These are phyloP conservation scores for Nakazawaea molendinolei DNA, from an alignment of 805 yeast species.

Conservation along the genomic window DNA sequence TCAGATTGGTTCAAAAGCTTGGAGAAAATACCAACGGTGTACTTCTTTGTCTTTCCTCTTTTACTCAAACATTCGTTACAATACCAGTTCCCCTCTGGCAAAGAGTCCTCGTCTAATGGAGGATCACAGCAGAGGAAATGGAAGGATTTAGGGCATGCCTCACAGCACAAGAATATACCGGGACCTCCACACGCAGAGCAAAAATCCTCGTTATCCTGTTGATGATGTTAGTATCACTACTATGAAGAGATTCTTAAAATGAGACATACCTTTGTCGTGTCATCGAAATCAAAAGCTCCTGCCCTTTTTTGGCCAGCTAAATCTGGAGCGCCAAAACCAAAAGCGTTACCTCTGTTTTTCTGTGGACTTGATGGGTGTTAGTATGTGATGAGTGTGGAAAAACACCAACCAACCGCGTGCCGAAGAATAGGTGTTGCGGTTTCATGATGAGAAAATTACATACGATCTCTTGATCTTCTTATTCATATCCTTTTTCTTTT, in stretches of 20 bases:
- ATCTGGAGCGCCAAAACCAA: slow-evolving; percentile 32
- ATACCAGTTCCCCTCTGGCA: slow-evolving; percentile 89
- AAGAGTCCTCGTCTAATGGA: slow-evolving; percentile 63
- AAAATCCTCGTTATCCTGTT: slow-evolving; percentile 66
- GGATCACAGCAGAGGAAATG: slow-evolving; percentile 91
- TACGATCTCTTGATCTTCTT: slow-evolving; percentile 12
- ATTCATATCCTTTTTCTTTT: neutral
- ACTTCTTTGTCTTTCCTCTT: slow-evolving; percentile 15
- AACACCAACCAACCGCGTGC: neutral
- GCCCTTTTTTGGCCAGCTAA: slow-evolving; percentile 27
- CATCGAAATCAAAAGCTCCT: slow-evolving; percentile 21
- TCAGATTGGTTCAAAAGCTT: slow-evolving; percentile 55
- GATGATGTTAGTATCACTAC: slow-evolving; percentile 3
- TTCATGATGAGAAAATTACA: neutral
- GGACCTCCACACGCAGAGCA: slow-evolving; percentile 88
- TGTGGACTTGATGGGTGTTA: slow-evolving; percentile 9
- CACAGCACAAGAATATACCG: slow-evolving; percentile 91
- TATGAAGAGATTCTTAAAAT: too few species aligned
- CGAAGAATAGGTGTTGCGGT: neutral
- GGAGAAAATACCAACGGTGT: slow-evolving; percentile 40
- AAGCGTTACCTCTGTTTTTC: slow-evolving; percentile 26
- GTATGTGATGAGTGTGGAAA: neutral
- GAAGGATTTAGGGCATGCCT: slow-evolving; percentile 84
- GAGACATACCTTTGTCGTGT: slow-evolving; percentile 24
- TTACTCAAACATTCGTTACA: slow-evolving; percentile 69